A percentile compares a stretch with the other conserved stretches of the same genome.
These are phyloP conservation scores for Aspergillus sp. DNA, from an alignment of 2,329 filamentous ascomycete species.

Conservation along the genomic window DNA sequence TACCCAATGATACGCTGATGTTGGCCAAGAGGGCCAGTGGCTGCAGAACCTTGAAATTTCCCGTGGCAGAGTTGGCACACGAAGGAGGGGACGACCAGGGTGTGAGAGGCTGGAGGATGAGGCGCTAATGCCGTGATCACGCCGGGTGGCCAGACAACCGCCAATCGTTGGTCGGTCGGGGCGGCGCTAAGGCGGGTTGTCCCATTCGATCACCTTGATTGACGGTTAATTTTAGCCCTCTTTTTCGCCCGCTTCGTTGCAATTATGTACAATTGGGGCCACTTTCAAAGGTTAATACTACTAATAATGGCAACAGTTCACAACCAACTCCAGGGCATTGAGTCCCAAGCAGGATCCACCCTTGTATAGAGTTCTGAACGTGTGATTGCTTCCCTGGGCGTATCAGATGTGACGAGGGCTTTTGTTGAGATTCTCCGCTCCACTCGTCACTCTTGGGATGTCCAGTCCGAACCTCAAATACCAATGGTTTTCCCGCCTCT, in stretches of 20 bases:
- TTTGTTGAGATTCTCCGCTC: background rate
- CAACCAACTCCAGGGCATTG: too few relatives aligned
- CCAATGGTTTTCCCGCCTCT: slow-evolving; percentile 3
- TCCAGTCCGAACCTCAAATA: slow-evolving; percentile 3
- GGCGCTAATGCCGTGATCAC: slow-evolving; percentile 20
- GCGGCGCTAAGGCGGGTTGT: slow-evolving; percentile 19
- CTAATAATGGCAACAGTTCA: slow-evolving; percentile 10
- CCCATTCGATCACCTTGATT: slow-evolving; percentile 13
- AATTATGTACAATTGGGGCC: background rate
- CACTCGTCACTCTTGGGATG: background rate
- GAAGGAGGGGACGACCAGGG: slow-evolving; percentile 2
- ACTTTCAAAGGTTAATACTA: background rate
- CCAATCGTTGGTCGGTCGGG: slow-evolving; percentile 9
- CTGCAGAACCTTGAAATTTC: slow-evolving; percentile 10
- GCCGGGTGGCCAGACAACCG: background rate
- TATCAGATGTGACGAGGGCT: slow-evolving; percentile 1
- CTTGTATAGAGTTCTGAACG: too few relatives aligned
- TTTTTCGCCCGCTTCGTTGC: background rate
- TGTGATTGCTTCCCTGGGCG: background rate
- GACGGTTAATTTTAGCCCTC: background rate
- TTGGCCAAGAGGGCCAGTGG: slow-evolving; percentile 4
- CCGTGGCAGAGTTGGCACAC: background rate
- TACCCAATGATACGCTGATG: background rate
- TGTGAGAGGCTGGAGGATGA: slow-evolving; percentile 10
- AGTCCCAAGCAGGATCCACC: too few relatives aligned